Evolutionary conservation across 805 yeast species (phyloP), one percentile per base, ranked within the genome.

Genomic region (Metschnikowia kofuensis): DNA sequence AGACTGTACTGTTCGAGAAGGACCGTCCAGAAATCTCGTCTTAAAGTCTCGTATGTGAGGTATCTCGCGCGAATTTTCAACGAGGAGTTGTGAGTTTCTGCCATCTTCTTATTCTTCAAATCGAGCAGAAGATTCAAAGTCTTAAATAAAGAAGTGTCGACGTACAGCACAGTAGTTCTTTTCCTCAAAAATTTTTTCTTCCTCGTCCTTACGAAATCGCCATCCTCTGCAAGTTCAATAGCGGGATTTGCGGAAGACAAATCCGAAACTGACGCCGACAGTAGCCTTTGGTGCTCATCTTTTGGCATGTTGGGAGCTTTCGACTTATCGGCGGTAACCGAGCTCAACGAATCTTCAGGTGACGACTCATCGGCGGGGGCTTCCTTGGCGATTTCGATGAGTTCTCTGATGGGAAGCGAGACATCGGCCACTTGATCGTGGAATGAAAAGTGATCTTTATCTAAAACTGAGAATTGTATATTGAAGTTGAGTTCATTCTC

Each of bases 371-470:
- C 34, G 1, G 31, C 32, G 3, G 27, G 30, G 4, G 41, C 40
- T 7, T 63, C 71, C 5, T 74, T 67, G 0, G 70, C 69, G 40
- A 70, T 65, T 13, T 64, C 65, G 6, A 51, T 75, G 14, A 86
- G 60, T 13, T 82, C 82, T 7, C 65, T 54, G 41, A 89, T 69
- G 0, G 86, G 78, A 15, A 89, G 62, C 4, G 80, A 68, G 6
- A 82, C 81, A 21, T 72, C 72, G 7, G 95, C 96, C 11, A 94
- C 89, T 39, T 82, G 78, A 59, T 92, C 97, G 64, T 94, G 89
- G 54, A 78, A 83, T 0, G 97, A 83, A 51, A 91, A 77, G 32
- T 82, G 78, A 64, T 92, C 99, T 55, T 85, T 87, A 64, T 92
- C 99, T 62, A 89, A 70, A 4, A 94, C 83, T 28, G 84, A 77